Evolutionary conservation across 257 asterid species (phyloP).

Genomic region (Jaltomata sinuosa): DNA sequence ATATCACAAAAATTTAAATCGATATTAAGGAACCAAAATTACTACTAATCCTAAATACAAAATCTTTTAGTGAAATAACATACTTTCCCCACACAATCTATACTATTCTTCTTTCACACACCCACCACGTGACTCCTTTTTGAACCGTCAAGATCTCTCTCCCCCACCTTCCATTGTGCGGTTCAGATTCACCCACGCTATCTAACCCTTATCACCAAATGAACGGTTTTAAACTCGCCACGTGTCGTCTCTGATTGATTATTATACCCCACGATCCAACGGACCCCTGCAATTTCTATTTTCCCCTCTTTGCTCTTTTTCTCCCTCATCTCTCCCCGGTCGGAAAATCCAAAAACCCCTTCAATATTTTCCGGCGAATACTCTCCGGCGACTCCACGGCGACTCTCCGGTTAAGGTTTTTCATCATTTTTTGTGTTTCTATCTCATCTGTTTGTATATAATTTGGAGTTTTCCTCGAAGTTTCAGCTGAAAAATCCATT

Average conservation of each 20-base stretch:
- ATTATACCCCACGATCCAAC: constrained; percentile 4
- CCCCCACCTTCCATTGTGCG: not conserved
- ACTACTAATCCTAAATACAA: not conserved
- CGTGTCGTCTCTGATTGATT: not conserved
- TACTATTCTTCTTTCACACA: not conserved
- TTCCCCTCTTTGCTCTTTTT: not conserved
- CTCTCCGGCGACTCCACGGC: not conserved
- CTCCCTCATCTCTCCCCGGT: not conserved
- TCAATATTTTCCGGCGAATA: too few species aligned
- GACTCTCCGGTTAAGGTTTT: too few species aligned
- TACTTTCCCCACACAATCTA: not conserved
- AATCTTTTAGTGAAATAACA: not conserved
- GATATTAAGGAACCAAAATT: not conserved
- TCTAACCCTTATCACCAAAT: not conserved
- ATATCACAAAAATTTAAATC: not conserved
- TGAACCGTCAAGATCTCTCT: not conserved
- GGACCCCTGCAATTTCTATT: not conserved
- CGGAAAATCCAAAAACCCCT: too few species aligned
- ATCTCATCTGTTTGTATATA: too few species aligned
- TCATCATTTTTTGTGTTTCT: too few species aligned
- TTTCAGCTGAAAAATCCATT: too few species aligned
- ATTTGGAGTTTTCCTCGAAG: too few species aligned
- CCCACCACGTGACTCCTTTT: not conserved
- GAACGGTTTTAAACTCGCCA: not conserved
- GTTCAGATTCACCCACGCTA: not conserved